Conservation (phyloP, 352 stramenopile genomes). For the Pythium insidiosum region DNA sequence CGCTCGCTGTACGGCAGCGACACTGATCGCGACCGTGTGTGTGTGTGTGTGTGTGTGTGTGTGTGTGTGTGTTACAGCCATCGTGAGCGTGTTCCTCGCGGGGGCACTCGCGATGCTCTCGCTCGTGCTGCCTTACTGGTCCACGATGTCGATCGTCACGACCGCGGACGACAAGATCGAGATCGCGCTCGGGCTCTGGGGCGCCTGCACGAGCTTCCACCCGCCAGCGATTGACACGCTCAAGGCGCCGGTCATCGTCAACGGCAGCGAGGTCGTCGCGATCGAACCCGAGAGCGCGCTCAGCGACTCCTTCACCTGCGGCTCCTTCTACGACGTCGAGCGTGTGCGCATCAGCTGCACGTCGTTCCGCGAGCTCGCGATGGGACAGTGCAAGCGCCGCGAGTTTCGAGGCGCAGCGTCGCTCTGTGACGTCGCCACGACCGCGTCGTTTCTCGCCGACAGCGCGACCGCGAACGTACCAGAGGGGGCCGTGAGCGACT, state of each 20-base stretch:
- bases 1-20: too few species aligned
- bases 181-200: conserved; percentile 45
- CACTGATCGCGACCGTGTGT: too few species aligned
- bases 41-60: too few species aligned
- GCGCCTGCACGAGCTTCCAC: conserved; percentile 39
- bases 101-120: conserved; percentile 23
- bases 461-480: too few species aligned
- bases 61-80: conserved; percentile 24
- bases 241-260: conserved; percentile 11
- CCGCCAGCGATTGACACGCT: conserved; percentile 6
- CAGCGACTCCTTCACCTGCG: conserved; percentile 14
- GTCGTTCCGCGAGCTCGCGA: conserved; percentile 13
- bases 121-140: conserved; percentile 53
- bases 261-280: conserved; percentile 12
- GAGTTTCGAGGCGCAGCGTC: conserved; percentile 3
- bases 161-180: conserved; percentile 18
- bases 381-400: conserved; percentile 8
- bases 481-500: conserved; percentile 8
- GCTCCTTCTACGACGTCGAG: conserved; percentile 8
- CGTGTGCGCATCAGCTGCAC: conserved; percentile 15
- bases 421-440: conserved; percentile 14
- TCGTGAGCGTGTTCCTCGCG: conserved; percentile 23
- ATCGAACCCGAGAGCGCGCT: conserved; percentile 9
- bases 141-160: conserved; percentile 11
- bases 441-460: conserved; percentile 23